Evolutionary conservation across 306 rosid genomes (phyloP).

Genomic region (Carpinus fangiana): DNA sequence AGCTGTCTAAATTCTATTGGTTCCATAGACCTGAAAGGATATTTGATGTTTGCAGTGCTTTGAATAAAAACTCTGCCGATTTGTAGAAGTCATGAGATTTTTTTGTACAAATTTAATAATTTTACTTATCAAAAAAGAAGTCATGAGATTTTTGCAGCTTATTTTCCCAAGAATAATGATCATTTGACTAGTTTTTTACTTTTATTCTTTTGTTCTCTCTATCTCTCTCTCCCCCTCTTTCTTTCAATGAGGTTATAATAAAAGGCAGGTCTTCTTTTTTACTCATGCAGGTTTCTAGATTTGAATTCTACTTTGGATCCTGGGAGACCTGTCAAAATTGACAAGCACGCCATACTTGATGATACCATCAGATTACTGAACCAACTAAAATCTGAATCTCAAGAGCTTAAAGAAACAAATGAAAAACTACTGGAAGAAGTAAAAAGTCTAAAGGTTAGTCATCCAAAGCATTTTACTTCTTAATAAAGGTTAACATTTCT

Average conservation of each 20-base stretch:
- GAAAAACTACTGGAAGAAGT: conserved; percentile 75
- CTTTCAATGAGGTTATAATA: neutral
- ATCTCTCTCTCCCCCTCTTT: neutral
- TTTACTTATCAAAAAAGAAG: neutral
- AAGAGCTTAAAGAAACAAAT: conserved; percentile 74
- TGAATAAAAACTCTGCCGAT: neutral
- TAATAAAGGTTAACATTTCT: neutral
- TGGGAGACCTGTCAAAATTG: conserved; percentile 67
- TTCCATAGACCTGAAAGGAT: conserved; percentile 16
- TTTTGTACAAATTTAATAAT: neutral
- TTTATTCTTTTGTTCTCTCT: neutral
- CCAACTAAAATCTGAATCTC: conserved; percentile 72
- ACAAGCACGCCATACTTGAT: conserved; percentile 79
- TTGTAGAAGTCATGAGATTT: neutral
- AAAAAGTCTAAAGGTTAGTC: conserved; percentile 67
- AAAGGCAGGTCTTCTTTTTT: conserved; percentile 20
- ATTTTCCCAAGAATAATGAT: neutral
- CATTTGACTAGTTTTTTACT: neutral
- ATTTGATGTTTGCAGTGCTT: conserved; percentile 14
- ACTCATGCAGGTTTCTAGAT: conserved; percentile 61
- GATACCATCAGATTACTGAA: conserved; percentile 79
- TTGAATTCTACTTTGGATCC: conserved; percentile 84
- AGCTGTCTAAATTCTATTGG: neutral
- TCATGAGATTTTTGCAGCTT: neutral
- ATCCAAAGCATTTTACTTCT: neutral